Evolutionary conservation across 1,139 yeast species (phyloP).

Genomic region (Pichia sp.): DNA sequence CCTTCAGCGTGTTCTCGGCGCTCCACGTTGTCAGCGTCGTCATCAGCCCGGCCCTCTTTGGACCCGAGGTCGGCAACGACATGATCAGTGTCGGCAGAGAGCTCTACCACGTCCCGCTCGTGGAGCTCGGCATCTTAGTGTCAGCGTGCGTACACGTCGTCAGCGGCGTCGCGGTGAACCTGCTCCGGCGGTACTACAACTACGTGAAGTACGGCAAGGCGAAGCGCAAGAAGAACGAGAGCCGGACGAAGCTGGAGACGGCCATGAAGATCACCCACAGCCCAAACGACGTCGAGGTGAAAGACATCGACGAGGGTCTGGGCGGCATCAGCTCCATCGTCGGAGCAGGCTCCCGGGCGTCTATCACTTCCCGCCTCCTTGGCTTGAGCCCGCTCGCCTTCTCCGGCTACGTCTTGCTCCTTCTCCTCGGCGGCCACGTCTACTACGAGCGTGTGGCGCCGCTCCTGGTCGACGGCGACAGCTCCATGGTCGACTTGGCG

Average conservation of each 20-base stretch:
- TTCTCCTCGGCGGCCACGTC: slow-evolving; percentile 46
- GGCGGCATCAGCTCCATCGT: slow-evolving; percentile 54
- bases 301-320: slow-evolving; percentile 49
- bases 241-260: not conserved
- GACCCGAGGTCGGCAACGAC: slow-evolving; percentile 47
- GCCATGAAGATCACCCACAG: slow-evolving; percentile 7
- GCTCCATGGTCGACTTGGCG: slow-evolving; percentile 51
- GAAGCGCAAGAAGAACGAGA: slow-evolving; percentile 5
- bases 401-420: slow-evolving; percentile 54
- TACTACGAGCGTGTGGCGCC: slow-evolving; percentile 50
- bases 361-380: slow-evolving; percentile 38
- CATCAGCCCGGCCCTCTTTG: slow-evolving; percentile 47
- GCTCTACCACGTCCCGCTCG: slow-evolving; percentile 49
- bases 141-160: slow-evolving; percentile 47
- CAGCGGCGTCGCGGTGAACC: slow-evolving; percentile 50
- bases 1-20: slow-evolving; percentile 53
- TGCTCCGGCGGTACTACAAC: slow-evolving; percentile 33
- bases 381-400: slow-evolving; percentile 49
- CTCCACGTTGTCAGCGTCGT: slow-evolving; percentile 57
- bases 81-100: slow-evolving; percentile 58
- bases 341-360: slow-evolving; percentile 50
- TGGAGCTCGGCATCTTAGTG: slow-evolving; percentile 47
- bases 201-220: slow-evolving; percentile 26
- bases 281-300: slow-evolving; percentile 29
- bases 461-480: slow-evolving; percentile 55